Evolutionary conservation across 441 rosid species (phyloP).

Genomic region (Hypseocharis bilobata): DNA sequence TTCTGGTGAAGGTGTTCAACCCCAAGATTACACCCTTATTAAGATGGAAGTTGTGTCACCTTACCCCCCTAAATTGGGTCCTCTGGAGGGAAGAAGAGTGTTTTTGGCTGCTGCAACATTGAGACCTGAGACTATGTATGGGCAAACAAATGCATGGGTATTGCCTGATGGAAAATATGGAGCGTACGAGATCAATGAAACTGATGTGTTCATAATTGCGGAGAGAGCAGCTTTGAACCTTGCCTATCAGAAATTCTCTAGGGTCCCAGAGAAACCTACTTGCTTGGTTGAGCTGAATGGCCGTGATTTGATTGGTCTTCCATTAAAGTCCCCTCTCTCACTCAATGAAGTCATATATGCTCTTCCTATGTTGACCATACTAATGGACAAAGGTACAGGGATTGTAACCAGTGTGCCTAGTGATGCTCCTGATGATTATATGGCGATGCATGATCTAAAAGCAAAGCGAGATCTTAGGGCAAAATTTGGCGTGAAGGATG

Average conservation of each 20-base stretch:
- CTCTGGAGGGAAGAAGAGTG: slow-evolving; percentile 61
- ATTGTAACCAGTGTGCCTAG: slow-evolving; percentile 92
- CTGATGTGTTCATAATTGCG: slow-evolving; percentile 57
- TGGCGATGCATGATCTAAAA: slow-evolving; percentile 69
- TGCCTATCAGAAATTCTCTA: slow-evolving; percentile 74
- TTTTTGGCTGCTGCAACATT: slow-evolving; percentile 80
- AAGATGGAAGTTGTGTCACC: slow-evolving; percentile 81
- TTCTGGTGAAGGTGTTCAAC: slow-evolving; percentile 83
- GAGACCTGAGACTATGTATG: slow-evolving; percentile 97
- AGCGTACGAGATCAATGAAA: slow-evolving; percentile 78
- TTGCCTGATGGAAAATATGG: slow-evolving; percentile 88
- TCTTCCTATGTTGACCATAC: slow-evolving; percentile 82
- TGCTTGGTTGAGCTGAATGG: slow-evolving; percentile 77
- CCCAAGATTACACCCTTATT: slow-evolving; percentile 76
- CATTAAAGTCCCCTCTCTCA: slow-evolving; percentile 63
- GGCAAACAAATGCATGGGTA: slow-evolving; percentile 94
- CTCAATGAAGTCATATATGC: slow-evolving; percentile 64
- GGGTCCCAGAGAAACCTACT: slow-evolving; percentile 56
- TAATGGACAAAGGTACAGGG: slow-evolving; percentile 86
- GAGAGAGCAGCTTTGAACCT: slow-evolving; percentile 78
- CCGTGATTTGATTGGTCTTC: slow-evolving; percentile 74
- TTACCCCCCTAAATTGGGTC: slow-evolving; percentile 49
- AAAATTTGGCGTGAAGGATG: slow-evolving; percentile 73
- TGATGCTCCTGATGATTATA: slow-evolving; percentile 87
- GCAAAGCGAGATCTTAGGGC: slow-evolving; percentile 66